These are phyloP conservation scores for Mycena sanguinolenta DNA, from an alignment of 768 basidiomycete genomes.

Conservation along the genomic window DNA sequence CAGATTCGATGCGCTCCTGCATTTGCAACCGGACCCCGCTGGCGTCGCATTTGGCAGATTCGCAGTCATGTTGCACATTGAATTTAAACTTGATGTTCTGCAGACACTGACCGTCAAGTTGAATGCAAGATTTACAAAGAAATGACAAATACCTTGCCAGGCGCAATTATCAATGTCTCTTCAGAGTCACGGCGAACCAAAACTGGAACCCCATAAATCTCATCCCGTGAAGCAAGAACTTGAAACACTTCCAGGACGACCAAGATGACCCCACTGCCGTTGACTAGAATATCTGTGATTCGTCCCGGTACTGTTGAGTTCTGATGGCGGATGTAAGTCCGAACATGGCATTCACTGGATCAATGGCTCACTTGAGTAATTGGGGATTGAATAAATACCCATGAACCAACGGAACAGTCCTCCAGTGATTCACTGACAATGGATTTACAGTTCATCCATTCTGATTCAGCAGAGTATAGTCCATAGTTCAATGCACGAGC, in stretches of 20 bases:
- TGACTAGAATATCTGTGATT: background rate
- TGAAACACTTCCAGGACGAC: background rate
- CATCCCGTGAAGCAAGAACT: background rate
- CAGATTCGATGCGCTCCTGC: slow-evolving; percentile 37
- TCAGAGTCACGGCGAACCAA: background rate
- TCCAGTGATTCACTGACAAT: slow-evolving; percentile 9
- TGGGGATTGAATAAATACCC: background rate
- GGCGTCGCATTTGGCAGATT: slow-evolving; percentile 23
- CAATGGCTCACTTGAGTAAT: background rate
- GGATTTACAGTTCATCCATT: background rate
- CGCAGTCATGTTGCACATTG: slow-evolving; percentile 9
- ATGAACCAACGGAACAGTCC: slow-evolving; percentile 2
- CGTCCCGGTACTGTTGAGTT: background rate
- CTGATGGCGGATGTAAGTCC: background rate
- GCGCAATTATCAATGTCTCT: background rate
- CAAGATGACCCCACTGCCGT: background rate
- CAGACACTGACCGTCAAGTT: background rate
- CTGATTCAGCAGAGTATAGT: background rate
- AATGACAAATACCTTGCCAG: background rate
- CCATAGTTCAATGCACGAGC: slow-evolving; percentile 8
- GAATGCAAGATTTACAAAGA: background rate
- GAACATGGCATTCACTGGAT: background rate
- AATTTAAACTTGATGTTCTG: slow-evolving; percentile 36
- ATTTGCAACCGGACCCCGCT: slow-evolving; percentile 12
- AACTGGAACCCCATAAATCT: slow-evolving; percentile 5